Base-by-base conservation (phyloP, 2,329 filamentous ascomycete species). In the Claviceps sp. region DNA sequence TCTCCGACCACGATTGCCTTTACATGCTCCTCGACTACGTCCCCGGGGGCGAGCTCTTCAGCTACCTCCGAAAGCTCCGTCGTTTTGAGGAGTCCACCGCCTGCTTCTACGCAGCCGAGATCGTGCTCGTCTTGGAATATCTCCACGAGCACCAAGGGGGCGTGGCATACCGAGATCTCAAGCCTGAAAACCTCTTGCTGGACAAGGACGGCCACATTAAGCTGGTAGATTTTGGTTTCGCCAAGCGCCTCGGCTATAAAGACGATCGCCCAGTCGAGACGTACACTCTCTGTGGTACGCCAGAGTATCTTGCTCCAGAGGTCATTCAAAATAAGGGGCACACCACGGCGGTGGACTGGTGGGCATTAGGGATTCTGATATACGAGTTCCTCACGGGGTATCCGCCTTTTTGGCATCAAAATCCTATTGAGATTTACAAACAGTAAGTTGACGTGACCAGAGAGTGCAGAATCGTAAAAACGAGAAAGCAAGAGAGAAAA, bases 11-110 rank as follows among this genome's bases (percentile, higher is more conserved):
- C 60, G 85, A 89, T 61, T 86, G 84, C 18, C 72, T 91, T 44
- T 91, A 91, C 65, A 86, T 91, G 78, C 77, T 91, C 58, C 82
- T 90, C 60, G 85, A 89, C 67, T 90, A 89, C 65, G 83, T 88
- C 58, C 86, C 85, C 50, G 86, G 87, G 52, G 87, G 87, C 64
- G 87, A 93, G 70, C 81, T 93, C 41, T 91, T 93, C 67, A 88
- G 81, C 60, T 91, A 91, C 62, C 74, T 93, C 46, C 80, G 87
- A 58, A 81, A 85, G 67, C 81, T 84, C 57, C 79, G 86, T 55
- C 82, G 85, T 56, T 93, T 93, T 67, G 84, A 88, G 63, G 86
- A 91, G 65, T 72, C 79, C 47, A 86, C 82, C 47, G 84, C 86
- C 9, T 83, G 84, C 56, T 91, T 91, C 72, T 93, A 91, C 67